Conservation (phyloP, 75 land plant species). For the Adiantum capillusveneris region DNA sequence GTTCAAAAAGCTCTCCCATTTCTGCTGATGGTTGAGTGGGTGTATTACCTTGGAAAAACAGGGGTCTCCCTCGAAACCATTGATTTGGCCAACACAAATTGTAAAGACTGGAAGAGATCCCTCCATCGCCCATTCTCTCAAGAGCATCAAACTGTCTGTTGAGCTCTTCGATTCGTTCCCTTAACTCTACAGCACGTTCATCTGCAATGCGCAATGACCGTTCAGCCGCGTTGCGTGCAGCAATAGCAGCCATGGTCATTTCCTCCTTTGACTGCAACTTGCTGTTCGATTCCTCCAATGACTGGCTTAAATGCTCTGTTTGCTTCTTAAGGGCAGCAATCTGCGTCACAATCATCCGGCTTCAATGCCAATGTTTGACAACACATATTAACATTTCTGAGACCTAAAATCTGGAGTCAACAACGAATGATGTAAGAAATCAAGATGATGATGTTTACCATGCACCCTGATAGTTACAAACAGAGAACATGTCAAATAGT, state of each 20-base stretch:
- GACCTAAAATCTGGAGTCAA: too few relatives aligned
- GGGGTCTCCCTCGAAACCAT: constrained; percentile 8
- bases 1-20: constrained; percentile 38
- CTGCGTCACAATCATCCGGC: constrained; percentile 30
- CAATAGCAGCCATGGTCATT: constrained; percentile 88
- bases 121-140: constrained; percentile 35
- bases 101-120: constrained; percentile 1
- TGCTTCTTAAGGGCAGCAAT: constrained; percentile 47
- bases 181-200: constrained; percentile 60
- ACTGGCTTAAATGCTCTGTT: constrained; percentile 47
- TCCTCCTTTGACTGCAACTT: constrained; percentile 93
- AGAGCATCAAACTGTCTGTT: constrained; percentile 67
- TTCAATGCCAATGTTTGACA: too few relatives aligned
- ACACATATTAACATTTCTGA: too few relatives aligned
- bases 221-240: constrained; percentile 89
- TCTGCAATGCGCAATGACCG: constrained; percentile 81
- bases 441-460: too few relatives aligned
- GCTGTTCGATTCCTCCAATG: constrained; percentile 56
- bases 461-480: too few relatives aligned
- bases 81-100: constrained; percentile 31
- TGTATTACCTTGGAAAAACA: background rate
- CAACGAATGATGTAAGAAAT: too few relatives aligned
- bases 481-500: too few relatives aligned
- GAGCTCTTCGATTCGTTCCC: constrained; percentile 82
- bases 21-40: constrained; percentile 17